phyloP scores from a whole-genome alignment of 2,329 filamentous ascomycete species.

The Zymoseptoria tritici region DNA sequence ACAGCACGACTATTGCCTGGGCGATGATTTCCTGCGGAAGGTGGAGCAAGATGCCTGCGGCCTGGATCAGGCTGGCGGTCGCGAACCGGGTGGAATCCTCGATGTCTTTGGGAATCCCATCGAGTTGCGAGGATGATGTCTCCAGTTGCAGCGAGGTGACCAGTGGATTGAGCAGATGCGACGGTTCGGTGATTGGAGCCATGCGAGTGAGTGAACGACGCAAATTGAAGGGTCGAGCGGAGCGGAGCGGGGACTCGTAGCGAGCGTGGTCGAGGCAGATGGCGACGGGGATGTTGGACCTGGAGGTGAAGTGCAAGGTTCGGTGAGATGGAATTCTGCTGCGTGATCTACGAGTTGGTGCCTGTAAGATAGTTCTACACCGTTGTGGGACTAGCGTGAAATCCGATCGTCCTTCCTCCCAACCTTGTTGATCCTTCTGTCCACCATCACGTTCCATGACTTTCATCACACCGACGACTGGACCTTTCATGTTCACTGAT shows the following conservation, averaged over 20 bases:
- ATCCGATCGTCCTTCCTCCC: no score
- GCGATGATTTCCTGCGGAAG: slow-evolving; percentile 81
- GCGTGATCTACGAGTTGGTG: not conserved
- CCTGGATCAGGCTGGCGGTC: slow-evolving; percentile 66
- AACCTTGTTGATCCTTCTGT: no score
- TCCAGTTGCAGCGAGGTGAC: slow-evolving; percentile 64
- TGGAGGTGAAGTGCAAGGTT: not conserved
- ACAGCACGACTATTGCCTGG: slow-evolving; percentile 73
- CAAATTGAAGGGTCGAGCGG: not conserved
- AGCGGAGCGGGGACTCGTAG: not conserved
- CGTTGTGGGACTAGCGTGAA: not conserved
- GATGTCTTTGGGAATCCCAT: slow-evolving; percentile 57
- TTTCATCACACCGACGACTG: no score
- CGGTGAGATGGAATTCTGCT: not conserved
- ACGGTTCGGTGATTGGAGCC: slow-evolving; percentile 27
- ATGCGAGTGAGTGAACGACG: slow-evolving; percentile 7
- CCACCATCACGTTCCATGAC: no score
- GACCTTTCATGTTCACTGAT: no score
- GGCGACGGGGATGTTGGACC: no score
- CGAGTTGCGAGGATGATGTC: slow-evolving; percentile 48
- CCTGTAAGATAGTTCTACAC: not conserved
- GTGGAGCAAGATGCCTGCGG: slow-evolving; percentile 71
- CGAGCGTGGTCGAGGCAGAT: not conserved
- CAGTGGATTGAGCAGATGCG: slow-evolving; percentile 59
- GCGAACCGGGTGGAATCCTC: slow-evolving; percentile 66